Conservation (phyloP, 2,329 filamentous ascomycete species). For the Hymenoscyphus linearis region DNA sequence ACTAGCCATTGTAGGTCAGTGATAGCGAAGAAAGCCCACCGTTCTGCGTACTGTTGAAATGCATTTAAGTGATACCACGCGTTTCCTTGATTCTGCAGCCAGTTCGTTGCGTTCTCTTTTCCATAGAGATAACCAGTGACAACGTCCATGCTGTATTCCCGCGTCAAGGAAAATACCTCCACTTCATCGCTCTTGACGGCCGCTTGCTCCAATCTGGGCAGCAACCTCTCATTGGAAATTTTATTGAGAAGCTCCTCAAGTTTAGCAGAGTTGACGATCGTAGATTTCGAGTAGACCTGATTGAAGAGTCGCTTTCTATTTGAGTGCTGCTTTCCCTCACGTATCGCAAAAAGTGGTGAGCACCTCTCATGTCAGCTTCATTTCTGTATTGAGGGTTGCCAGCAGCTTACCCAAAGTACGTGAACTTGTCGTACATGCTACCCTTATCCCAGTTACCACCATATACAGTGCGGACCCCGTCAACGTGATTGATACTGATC, state of each 20-base stretch:
- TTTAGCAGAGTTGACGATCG: slow-evolving; percentile 53
- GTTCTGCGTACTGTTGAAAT: not conserved
- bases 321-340: slow-evolving; percentile 55
- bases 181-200: slow-evolving; percentile 14
- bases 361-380: not conserved
- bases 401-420: slow-evolving; percentile 54
- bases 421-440: slow-evolving; percentile 41
- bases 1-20: too few relatives aligned
- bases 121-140: slow-evolving; percentile 71
- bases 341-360: slow-evolving; percentile 56
- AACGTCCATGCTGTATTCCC: slow-evolving; percentile 68
- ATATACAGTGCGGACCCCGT: slow-evolving; percentile 13
- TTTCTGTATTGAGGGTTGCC: slow-evolving; percentile 31
- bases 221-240: slow-evolving; percentile 53
- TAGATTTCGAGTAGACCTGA: slow-evolving; percentile 74
- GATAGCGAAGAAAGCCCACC: not conserved
- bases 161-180: slow-evolving; percentile 59
- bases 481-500: slow-evolving; percentile 9
- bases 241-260: slow-evolving; percentile 48
- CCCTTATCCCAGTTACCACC: slow-evolving; percentile 12
- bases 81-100: slow-evolving; percentile 30
- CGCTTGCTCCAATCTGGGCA: slow-evolving; percentile 44
- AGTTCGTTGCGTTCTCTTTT: slow-evolving; percentile 51
- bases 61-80: not conserved
- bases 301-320: slow-evolving; percentile 68